Conservation (phyloP, 106 monocot species). For the Acorus gramineus region DNA sequence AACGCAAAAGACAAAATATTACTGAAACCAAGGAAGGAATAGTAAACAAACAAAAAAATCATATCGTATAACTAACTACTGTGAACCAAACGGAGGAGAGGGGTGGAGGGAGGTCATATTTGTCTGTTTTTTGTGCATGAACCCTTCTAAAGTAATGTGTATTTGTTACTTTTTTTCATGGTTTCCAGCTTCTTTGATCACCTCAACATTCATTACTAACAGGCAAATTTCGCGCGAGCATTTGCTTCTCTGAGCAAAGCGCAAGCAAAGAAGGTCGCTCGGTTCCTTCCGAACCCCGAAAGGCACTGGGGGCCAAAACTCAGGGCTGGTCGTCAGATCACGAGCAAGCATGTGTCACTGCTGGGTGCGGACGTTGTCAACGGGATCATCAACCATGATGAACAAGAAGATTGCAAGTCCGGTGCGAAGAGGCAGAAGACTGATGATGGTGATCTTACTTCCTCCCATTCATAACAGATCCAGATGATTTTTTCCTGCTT, state of each 20-base stretch:
- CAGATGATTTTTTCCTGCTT: no score
- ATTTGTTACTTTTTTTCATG: not conserved
- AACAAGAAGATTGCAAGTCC: not conserved
- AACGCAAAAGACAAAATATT: no score
- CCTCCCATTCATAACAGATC: no score
- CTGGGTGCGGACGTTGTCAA: slow-evolving; percentile 29
- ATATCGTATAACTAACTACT: no score
- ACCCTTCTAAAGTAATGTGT: no score
- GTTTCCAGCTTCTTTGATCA: not conserved
- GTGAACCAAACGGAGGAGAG: no score
- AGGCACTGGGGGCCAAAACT: slow-evolving; percentile 84
- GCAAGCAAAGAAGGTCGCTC: slow-evolving; percentile 61
- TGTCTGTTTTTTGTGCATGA: no score
- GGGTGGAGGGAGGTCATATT: no score
- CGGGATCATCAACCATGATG: slow-evolving; percentile 7
- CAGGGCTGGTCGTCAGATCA: slow-evolving; percentile 71
- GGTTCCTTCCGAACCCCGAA: slow-evolving; percentile 81
- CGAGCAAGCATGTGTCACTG: slow-evolving; percentile 72
- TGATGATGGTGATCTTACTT: no score
- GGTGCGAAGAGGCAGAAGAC: no score
- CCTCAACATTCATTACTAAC: not conserved
- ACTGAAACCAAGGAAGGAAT: no score
- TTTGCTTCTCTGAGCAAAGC: slow-evolving; percentile 66
- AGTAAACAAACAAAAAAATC: no score
- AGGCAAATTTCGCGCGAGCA: slow-evolving; percentile 78